Base-by-base conservation (phyloP, 129 eudicot genomes). In the Centrapalus pauciflorus region DNA sequence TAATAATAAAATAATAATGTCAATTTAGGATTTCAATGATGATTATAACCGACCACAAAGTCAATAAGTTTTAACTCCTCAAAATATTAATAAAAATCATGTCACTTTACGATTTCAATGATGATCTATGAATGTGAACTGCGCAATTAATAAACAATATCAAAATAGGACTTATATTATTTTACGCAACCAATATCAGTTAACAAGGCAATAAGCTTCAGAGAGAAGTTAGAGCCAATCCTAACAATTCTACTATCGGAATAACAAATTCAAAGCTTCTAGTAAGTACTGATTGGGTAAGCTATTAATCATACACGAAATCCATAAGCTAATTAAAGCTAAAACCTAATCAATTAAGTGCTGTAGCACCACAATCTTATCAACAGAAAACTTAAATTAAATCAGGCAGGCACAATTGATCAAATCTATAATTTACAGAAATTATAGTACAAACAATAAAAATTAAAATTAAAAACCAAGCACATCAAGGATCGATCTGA, bases 261-360 rank as follows among this genome's bases (percentile, higher is more conserved):
- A 14, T 29, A 57, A 57, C 25, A 57, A 57, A 12, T n/a, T 40
- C 13, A 26, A 57, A 57, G 63, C 41, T 57, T 64, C 55, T 51
- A 12, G 25, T 17, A 19, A 66, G 70, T 38, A 52, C 40, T n/a
- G 17, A 49, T 20, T 16, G 71, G 13, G 3, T 66, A 11, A 32
- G 51, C 33, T 20, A 46, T 12, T 10, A 12, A 68, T 38, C 37
- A 68, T 19, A 19, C 4, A 54, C 35, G 4, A 24, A 21, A 19
- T 48, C 20, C 8, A 14, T 13, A 46, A 61, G 20, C 57, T 26
- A 38, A 52, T 19, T 29, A 21, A 52, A 52, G 45, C 56, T 37
- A 13, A 63, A 72, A 35, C 64, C 14, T 26, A 72, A 72, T 50
- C 55, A 50, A 49, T 38, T 26, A 46, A 46, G 33, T 41, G 30